A percentile compares a stretch with the other conserved stretches of the same genome.
These are phyloP conservation scores for Eucalyptus cloeziana DNA, from an alignment of 345 rosid genomes.

Conservation along the genomic window DNA sequence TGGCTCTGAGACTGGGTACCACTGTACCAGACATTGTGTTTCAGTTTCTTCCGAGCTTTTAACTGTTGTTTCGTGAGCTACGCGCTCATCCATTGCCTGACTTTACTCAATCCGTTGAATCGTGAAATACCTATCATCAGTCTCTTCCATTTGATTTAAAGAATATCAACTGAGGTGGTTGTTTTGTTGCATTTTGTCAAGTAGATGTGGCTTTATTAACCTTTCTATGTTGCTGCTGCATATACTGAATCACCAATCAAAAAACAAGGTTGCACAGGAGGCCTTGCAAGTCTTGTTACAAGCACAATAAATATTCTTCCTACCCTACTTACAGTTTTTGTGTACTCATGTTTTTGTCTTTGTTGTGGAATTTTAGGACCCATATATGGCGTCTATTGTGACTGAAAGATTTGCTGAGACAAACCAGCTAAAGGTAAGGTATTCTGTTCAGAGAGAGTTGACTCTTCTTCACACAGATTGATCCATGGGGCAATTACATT, in stretches of 20 bases:
- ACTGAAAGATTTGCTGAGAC: conserved; percentile 51
- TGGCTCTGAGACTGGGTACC: neutral
- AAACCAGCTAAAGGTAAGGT: conserved; percentile 42
- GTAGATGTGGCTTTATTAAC: neutral
- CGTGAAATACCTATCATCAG: neutral
- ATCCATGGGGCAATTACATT: neutral
- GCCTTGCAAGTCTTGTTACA: neutral
- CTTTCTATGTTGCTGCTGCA: neutral
- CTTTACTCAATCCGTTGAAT: neutral
- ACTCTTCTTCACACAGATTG: neutral
- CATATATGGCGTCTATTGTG: conserved; percentile 70
- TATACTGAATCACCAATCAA: neutral
- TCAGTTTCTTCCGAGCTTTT: neutral
- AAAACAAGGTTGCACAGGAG: neutral
- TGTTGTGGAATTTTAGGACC: conserved; percentile 41
- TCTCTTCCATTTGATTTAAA: neutral
- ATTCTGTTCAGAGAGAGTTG: neutral
- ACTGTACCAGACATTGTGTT: neutral
- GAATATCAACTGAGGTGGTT: neutral
- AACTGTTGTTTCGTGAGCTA: neutral
- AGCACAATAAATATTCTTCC: neutral
- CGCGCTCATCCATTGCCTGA: neutral
- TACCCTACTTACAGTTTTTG: neutral
- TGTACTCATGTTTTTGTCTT: neutral
- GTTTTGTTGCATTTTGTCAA: neutral